Evolutionary conservation across 108 stramenopile genomes (phyloP), one percentile per base, ranked within the genome.

Genomic region (Nitzschia sp.): DNA sequence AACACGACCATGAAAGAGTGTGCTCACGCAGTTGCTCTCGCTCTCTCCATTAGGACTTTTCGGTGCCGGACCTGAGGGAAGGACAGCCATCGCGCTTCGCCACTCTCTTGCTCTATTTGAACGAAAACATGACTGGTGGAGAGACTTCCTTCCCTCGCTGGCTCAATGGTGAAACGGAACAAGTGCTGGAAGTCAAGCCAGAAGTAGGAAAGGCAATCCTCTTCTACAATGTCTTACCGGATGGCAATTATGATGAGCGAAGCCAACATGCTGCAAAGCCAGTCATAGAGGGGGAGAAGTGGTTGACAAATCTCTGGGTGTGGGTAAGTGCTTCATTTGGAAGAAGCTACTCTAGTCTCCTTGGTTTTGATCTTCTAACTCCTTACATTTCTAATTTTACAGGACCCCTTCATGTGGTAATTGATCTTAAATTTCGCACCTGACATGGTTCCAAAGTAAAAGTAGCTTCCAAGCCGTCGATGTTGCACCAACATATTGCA

Each of bases 201-300:
- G 75, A 82, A 63, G 45, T 55, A 9, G 84, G 84, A 27, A 85
- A 85, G 49, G 84, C 81, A 0, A 56, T 85, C 54, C 49, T 85
- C 13, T 85, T 62, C 25, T 72, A 63, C 49, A 72, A 63, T 46
- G 35, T 38, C 24, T 28, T 72, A 2, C 71, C 84, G 13, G 91
- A 92, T 68, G 91, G 91, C 28, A 92, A 92, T 58, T 85, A 81
- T 49, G 91, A 92, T 58, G 88, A 92, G 46, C 70, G 74, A 26
- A 58, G 69, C 24, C 72, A 82, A 46, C 91, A 92, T 69, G 85
- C 86, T 21, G 81, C 85, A 32, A 36, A 74, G 32, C 91, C 91
- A 11, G 85, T 88, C 2, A 26, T 9, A 15, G 23, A 78, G 49
- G 86, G 86, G 13, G 82, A 83, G 66, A 87, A 87, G 71, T 87